Evolutionary conservation across 306 rosid genomes (phyloP).

Genomic region (Cajanus cajan): DNA sequence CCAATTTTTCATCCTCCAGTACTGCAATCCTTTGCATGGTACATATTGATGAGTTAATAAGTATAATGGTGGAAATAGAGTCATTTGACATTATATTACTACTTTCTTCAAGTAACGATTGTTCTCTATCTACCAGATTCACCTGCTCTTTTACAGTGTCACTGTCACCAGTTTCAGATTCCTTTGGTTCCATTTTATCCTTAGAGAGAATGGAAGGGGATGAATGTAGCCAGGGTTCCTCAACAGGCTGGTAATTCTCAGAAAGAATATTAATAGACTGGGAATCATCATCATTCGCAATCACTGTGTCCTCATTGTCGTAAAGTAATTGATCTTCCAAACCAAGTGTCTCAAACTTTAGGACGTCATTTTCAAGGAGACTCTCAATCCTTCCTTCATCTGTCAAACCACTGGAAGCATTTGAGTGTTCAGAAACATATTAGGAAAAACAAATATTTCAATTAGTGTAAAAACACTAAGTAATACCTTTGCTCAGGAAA

Average conservation of each 20-base stretch:
- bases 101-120: constrained; percentile 54
- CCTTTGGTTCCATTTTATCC: constrained; percentile 45
- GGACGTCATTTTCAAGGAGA: constrained; percentile 45
- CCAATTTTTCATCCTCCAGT: constrained; percentile 78
- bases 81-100: constrained; percentile 43
- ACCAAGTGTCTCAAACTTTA: constrained; percentile 36
- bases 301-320: constrained; percentile 35
- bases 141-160: constrained; percentile 38
- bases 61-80: constrained; percentile 63
- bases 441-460: constrained; percentile 36
- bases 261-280: constrained; percentile 35
- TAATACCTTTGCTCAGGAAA: constrained; percentile 62
- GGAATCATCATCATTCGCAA: constrained; percentile 32
- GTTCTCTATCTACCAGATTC: constrained; percentile 48
- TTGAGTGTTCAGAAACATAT: constrained; percentile 97
- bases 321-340: constrained; percentile 46
- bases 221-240: constrained; percentile 87
- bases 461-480: constrained; percentile 36
- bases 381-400: constrained; percentile 59
- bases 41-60: constrained; percentile 92
- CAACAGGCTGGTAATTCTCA: constrained; percentile 69
- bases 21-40: constrained; percentile 99
- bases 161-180: constrained; percentile 41
- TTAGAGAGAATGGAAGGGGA: constrained; percentile 36
- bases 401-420: constrained; percentile 98